Base-by-base conservation (phyloP, 2,329 filamentous ascomycete genomes). In the Didymella pinodella region DNA sequence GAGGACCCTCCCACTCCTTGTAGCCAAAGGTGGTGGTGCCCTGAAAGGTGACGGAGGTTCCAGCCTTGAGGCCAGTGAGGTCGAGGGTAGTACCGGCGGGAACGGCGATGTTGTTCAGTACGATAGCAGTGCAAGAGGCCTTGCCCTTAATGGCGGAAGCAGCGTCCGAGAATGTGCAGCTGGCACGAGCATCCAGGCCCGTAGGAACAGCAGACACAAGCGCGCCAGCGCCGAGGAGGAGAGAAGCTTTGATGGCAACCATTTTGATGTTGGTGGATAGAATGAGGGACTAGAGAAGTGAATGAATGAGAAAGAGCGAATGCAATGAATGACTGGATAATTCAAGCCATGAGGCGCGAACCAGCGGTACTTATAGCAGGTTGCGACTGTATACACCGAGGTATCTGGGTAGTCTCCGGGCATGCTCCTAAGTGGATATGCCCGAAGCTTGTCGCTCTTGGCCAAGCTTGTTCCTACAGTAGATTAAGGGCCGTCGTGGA, bases 11-110 rank as follows among this genome's bases (percentile, higher is more conserved):
- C 88, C 88, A 90, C 67, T 88, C 84, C 62, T 85, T 79, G 77
- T 89, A 90, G 20, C 81, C 88, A 68, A 88, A 91, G 53, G 84
- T 86, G n/a, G 88, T 90, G 14, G 80, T 85, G 43, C 88, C 89
- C 57, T 85, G 75, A 75, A 90, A 90, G 65, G 84, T 85, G 62
- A 90, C 81, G 54, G 74, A 80, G 14, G 85, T 86, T 62, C 82
- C 83, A 18, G 75, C 69, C 1, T 79, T 79, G 38, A 88, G 78
- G 20, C 78, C 76, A 12, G 85, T 85, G 60, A 89, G 71, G 68
- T 88, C 85, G 3, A 89, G 80, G 3, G 86, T 88, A 10, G 77
- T 77, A 22, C 85, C 85, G 7, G 85, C 81, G 3, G 86, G 86
- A 14, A 88, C 86, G 18, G 75, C 75, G 45, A 88, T 80, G 63